Percentiles rank a stretch among this genome's conserved stretches.
These are phyloP conservation scores for Astrephomene gubernaculifera DNA, from an alignment of 139 green algal genomes.

Conservation along the genomic window DNA sequence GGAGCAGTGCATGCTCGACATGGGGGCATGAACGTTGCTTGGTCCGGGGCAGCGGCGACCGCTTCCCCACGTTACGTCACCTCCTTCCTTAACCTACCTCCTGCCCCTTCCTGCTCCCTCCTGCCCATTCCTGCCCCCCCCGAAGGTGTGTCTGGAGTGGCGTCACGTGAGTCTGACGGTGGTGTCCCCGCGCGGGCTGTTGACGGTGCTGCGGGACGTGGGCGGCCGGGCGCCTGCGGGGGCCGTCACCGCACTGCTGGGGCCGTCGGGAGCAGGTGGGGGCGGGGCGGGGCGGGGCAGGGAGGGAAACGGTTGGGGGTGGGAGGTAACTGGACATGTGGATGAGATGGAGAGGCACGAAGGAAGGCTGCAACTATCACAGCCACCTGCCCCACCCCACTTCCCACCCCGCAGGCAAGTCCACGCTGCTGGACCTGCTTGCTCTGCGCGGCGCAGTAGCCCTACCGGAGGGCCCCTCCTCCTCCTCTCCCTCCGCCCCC, in stretches of 20 bases:
- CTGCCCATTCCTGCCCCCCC: neutral
- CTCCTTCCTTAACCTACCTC: neutral
- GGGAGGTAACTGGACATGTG: neutral
- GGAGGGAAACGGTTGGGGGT: neutral
- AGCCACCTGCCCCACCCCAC: neutral
- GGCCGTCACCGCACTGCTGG: constrained; percentile 41
- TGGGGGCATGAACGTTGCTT: neutral
- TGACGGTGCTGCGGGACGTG: constrained; percentile 38
- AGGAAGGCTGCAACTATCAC: neutral
- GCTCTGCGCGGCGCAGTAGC: constrained; percentile 24
- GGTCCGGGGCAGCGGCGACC: neutral
- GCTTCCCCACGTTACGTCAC: neutral
- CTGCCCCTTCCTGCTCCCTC: neutral
- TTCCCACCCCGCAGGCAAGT: constrained; percentile 56
- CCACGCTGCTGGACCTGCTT: constrained; percentile 69
- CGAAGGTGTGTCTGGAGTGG: constrained; percentile 43
- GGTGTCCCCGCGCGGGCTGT: neutral
- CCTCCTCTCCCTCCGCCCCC: neutral
- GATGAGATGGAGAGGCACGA: neutral
- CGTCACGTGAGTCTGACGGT: constrained; percentile 4
- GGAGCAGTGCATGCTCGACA: neutral
- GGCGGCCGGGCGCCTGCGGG: constrained; percentile 28
- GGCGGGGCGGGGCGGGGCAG: neutral
- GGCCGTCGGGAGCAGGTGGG: constrained; percentile 41
- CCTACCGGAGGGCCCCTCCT: neutral